Percentiles rank a stretch among this genome's conserved stretches.
Evolutionary conservation across 441 rosid genomes (phyloP).

Genomic region (Populus hybrid): DNA sequence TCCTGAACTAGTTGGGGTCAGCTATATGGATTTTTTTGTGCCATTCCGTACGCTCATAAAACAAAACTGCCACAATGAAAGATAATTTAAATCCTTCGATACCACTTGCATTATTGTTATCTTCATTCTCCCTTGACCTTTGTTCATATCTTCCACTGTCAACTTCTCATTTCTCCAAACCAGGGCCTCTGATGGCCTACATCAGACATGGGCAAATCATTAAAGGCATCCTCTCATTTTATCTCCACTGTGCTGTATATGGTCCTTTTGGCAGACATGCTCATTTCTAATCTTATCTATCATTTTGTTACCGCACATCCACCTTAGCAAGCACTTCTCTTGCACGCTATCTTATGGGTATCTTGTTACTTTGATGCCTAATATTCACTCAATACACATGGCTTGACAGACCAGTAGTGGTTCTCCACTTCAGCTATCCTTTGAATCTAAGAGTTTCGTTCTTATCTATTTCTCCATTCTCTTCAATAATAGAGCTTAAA

Average conservation of each 20-base stretch:
- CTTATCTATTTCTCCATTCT: background rate
- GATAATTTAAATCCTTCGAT: background rate
- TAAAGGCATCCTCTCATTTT: background rate
- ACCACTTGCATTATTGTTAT: background rate
- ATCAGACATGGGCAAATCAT: background rate
- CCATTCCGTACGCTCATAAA: too few species aligned
- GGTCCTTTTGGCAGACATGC: background rate
- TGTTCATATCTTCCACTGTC: background rate
- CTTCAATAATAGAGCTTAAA: background rate
- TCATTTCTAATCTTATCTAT: background rate
- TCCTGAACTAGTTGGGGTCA: background rate
- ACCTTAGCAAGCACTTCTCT: background rate
- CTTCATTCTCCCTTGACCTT: background rate
- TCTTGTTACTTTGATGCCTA: background rate
- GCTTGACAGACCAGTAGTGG: background rate
- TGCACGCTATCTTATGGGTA: background rate
- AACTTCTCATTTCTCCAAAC: background rate
- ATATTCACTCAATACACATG: background rate
- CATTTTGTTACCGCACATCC: background rate
- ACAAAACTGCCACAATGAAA: background rate
- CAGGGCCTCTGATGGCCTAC: background rate
- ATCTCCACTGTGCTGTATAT: background rate
- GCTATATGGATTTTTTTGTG: too few species aligned
- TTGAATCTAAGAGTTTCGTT: background rate
- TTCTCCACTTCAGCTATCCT: background rate